These are phyloP conservation scores for Butyriboletus loyo DNA, from an alignment of 768 basidiomycete genomes.

Conservation along the genomic window DNA sequence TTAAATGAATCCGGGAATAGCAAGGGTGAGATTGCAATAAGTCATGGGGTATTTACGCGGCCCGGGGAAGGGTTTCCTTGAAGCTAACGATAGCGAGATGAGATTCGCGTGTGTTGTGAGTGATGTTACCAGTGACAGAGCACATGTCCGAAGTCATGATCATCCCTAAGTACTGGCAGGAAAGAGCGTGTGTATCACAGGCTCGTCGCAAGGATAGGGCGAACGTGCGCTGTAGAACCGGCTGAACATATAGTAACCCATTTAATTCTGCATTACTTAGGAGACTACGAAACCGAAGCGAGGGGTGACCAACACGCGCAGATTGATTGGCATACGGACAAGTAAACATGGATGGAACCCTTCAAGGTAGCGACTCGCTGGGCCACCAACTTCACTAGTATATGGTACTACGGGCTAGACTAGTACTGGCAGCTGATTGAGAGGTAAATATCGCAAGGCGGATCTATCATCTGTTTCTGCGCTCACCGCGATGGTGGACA, in stretches of 20 bases:
- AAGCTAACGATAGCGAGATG: not conserved
- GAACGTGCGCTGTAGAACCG: constrained; percentile 54
- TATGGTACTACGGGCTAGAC: not conserved
- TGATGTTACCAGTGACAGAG: no score
- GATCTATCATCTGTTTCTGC: constrained; percentile 75
- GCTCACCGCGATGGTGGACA: no score
- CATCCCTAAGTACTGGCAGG: constrained; percentile 37
- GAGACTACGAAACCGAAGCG: constrained; percentile 49
- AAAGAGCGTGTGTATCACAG: constrained; percentile 70
- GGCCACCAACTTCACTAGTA: no score
- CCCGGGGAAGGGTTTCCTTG: not conserved
- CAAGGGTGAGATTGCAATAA: constrained; percentile 8
- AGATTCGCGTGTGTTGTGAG: not conserved
- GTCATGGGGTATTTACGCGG: no score
- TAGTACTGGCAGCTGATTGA: constrained; percentile 69
- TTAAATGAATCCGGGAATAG: constrained; percentile 4
- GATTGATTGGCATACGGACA: no score
- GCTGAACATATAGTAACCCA: constrained; percentile 62
- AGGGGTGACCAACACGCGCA: no score
- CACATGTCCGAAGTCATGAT: not conserved
- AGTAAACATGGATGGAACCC: constrained; percentile 64
- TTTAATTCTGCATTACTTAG: constrained; percentile 66
- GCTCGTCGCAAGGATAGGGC: constrained; percentile 69
- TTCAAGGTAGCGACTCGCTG: no score
- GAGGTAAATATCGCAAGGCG: constrained; percentile 62